Base-by-base conservation (phyloP, 495 filamentous ascomycete species). In the Melanomma pulvis-pyrius region DNA sequence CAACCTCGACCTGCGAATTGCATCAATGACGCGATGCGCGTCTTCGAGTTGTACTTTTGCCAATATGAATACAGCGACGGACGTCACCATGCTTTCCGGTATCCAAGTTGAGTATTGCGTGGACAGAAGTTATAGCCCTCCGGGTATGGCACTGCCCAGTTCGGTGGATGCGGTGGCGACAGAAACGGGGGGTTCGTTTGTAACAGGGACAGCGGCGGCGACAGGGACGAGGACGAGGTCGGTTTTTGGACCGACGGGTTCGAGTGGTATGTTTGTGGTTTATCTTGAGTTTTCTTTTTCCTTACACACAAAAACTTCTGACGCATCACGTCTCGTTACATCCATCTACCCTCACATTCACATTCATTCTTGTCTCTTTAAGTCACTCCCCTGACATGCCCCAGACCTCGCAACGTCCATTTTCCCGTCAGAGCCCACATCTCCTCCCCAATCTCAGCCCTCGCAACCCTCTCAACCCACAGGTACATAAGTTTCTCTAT, bases 61-160 rank as follows among this genome's bases (percentile, higher is more conserved):
- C 21, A 59, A 59, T 30, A 65, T 65, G 62, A 65, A 65, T 34
- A 58, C 62, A 1, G 32, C 30, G 12, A 65, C 62, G 17, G 62
- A 65, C 44, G 15, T 65, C 7, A 19, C 9, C 11, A 59, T 52
- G 4, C 29, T 65, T 5, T 58, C 51, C n/a, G 62, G 28, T 12
- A 52, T 65, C 12, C 62, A 65, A 29, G 62, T 65, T 13, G 41
- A 44, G 21, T 65, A 65, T 32, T 65, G 62, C 32, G 44, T 29
- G 12, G 62, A 65, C 24, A 25, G 53, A 3, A 26, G 24, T 22
- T 22, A 28, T 4, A 51, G 44, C 34, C 53, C 54, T 3, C 41
- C 26, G 30, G 62, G 62, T 12, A 59, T 65, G 62, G 17, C 62
- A 2, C 8, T 65, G 62, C 62, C 62, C 19, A 51, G 26, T 28